Evolutionary conservation across 192 early-diverging fungal genomes (phyloP).

Genomic region (Anaeromyces robustus): DNA sequence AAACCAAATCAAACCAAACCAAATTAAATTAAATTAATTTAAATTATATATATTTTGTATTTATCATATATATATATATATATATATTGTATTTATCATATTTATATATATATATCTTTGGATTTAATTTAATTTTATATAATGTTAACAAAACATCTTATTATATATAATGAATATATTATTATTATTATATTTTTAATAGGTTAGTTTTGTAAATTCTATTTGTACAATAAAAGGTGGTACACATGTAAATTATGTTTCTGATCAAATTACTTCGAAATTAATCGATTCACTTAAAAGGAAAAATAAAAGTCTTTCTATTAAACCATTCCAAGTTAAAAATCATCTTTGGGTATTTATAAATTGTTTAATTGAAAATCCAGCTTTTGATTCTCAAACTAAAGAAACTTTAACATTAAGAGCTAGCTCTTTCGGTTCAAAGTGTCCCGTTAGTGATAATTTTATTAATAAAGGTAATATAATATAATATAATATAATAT

Average conservation of each 20-base stretch:
- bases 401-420: slow-evolving; percentile 87
- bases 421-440: slow-evolving; percentile 60
- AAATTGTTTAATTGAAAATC: slow-evolving; percentile 82
- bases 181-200: background rate
- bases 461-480: slow-evolving; percentile 60
- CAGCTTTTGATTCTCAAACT: slow-evolving; percentile 92
- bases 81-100: no score
- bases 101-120: background rate
- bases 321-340: slow-evolving; percentile 68
- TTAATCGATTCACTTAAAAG: slow-evolving; percentile 55
- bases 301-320: slow-evolving; percentile 46
- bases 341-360: slow-evolving; percentile 87
- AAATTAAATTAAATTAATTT: no score
- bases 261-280: slow-evolving; percentile 58
- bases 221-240: slow-evolving; percentile 92
- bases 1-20: no score
- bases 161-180: no score
- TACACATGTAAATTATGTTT: slow-evolving; percentile 69
- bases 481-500: background rate
- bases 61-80: no score
- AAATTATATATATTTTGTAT: no score
- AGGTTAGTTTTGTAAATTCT: slow-evolving; percentile 87
- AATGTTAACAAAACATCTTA: no score
- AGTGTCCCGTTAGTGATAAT: slow-evolving; percentile 51
- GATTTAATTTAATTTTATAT: no score